A percentile compares a stretch with the other conserved stretches of the same genome.
Conservation (phyloP, 2,329 filamentous ascomycete genomes). For the Pseudopithomyces maydicus region DNA sequence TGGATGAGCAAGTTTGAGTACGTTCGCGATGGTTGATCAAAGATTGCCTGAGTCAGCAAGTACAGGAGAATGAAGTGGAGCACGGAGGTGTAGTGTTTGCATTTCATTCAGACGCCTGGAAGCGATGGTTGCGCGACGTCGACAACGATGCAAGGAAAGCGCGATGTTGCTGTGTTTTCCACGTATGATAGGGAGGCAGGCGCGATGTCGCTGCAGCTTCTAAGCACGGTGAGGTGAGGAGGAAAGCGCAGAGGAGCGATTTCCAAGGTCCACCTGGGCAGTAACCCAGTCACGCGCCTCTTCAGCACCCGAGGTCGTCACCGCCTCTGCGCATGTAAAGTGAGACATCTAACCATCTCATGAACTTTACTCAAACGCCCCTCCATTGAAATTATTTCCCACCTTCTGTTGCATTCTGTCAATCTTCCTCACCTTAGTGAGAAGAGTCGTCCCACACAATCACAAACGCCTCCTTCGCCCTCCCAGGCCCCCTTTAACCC, state of each 20-base stretch:
- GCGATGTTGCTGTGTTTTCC: background rate
- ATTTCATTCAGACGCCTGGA: background rate
- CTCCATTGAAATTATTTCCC: no score
- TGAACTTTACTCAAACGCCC: no score
- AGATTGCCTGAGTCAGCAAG: background rate
- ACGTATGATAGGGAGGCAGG: background rate
- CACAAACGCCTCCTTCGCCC: background rate
- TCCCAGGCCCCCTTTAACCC: background rate
- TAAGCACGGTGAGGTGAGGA: background rate
- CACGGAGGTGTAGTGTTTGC: background rate
- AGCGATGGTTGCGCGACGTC: background rate
- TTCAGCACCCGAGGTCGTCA: background rate
- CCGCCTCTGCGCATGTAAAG: no score
- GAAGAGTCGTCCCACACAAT: background rate
- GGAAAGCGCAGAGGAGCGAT: background rate
- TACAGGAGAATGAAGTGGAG: no score
- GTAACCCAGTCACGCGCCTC: background rate
- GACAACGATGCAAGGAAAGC: background rate
- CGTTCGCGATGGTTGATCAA: background rate
- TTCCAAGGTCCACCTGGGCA: background rate
- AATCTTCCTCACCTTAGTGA: no score
- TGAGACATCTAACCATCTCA: no score
- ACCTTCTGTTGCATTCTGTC: no score
- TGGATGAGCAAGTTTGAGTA: background rate
- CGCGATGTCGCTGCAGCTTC: background rate